Percentiles rank a stretch among this genome's conserved stretches.
Conservation (phyloP, 495 filamentous ascomycete genomes). For the Tuber melanosporum region DNA sequence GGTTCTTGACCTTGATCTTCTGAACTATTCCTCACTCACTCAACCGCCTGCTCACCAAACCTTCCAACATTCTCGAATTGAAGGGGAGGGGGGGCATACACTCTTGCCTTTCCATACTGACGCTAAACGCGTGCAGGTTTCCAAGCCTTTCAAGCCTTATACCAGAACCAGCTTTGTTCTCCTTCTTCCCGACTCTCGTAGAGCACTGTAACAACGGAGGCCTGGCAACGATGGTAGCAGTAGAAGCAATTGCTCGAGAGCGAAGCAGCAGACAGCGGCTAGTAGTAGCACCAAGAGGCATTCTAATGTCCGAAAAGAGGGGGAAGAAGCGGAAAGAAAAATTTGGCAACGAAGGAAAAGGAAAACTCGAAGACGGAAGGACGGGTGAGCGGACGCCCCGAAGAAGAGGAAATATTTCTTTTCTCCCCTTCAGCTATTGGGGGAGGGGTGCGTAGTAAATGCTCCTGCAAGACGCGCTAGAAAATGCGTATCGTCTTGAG, state of each 20-base stretch:
- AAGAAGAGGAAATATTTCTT: background rate
- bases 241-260: background rate
- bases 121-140: background rate
- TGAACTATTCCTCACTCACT: conserved; percentile 27
- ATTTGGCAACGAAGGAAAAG: background rate
- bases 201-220: background rate
- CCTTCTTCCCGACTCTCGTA: background rate
- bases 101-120: conserved; percentile 4
- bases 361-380: background rate
- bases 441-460: background rate
- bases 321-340: background rate
- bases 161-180: background rate
- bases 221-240: background rate
- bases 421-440: background rate
- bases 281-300: background rate
- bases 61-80: background rate
- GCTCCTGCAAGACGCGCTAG: background rate
- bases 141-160: background rate
- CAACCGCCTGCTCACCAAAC: background rate
- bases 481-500: background rate
- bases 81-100: conserved; percentile 1
- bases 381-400: background rate
- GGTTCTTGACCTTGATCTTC: conserved; percentile 97
- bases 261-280: background rate
- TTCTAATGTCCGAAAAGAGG: background rate